A percentile compares a stretch with the other conserved stretches of the same genome.
phyloP scores from a whole-genome alignment of 2,329 filamentous ascomycete species.

The Lecanicillium sp. region DNA sequence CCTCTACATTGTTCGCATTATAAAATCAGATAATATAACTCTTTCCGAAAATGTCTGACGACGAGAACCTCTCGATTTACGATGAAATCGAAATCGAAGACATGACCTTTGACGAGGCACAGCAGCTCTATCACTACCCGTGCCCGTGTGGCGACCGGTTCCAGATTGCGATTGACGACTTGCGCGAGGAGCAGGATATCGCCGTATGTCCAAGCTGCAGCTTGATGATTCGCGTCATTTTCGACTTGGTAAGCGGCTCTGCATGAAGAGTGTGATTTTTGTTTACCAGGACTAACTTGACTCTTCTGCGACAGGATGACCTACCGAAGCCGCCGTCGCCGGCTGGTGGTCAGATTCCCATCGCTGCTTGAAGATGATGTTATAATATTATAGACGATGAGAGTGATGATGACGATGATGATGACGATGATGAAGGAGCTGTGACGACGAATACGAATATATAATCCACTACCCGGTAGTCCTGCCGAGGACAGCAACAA shows the following conservation, averaged over 20 bases:
- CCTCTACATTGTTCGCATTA: background rate
- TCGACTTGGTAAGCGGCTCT: slow-evolving; percentile 56
- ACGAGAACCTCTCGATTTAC: slow-evolving; percentile 67
- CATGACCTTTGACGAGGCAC: slow-evolving; percentile 78
- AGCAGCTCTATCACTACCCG: slow-evolving; percentile 90
- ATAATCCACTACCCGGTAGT: too few relatives aligned
- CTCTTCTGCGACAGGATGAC: slow-evolving; percentile 27
- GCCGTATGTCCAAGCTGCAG: slow-evolving; percentile 97
- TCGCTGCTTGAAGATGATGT: slow-evolving; percentile 28
- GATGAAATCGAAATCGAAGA: slow-evolving; percentile 99
- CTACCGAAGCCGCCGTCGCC: slow-evolving; percentile 30
- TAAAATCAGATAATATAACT: too few relatives aligned
- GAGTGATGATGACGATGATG: too few relatives aligned
- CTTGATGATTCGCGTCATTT: slow-evolving; percentile 92
- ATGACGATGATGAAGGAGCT: background rate
- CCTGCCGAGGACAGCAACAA: too few relatives aligned
- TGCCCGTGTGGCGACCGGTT: slow-evolving; percentile 97
- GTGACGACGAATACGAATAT: background rate
- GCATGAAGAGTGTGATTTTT: too few relatives aligned
- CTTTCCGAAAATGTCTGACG: slow-evolving; percentile 63
- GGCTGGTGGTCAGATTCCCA: slow-evolving; percentile 24
- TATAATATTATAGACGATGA: background rate
- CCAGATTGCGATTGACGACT: slow-evolving; percentile 76
- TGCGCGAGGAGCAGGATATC: slow-evolving; percentile 85
- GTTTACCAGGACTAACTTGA: too few relatives aligned